These are phyloP conservation scores for Penicillium decumbens DNA, from an alignment of 2,329 filamentous ascomycete genomes.

Conservation along the genomic window DNA sequence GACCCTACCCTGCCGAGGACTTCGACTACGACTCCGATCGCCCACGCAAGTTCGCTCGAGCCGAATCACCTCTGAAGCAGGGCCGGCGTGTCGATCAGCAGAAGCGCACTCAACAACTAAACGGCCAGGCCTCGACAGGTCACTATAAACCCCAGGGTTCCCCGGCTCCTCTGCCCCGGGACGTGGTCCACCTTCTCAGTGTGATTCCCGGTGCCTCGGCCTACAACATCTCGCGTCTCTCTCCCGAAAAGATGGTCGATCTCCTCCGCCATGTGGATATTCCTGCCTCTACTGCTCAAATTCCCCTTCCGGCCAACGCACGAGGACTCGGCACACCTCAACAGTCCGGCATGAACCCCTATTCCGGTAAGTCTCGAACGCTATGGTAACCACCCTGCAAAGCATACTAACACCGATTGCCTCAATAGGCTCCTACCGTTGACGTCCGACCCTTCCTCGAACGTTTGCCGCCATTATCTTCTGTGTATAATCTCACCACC, in stretches of 20 bases:
- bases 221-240: conserved; percentile 69
- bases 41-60: conserved; percentile 79
- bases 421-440: conserved; percentile 19
- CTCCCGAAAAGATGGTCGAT: conserved; percentile 64
- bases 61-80: conserved; percentile 89
- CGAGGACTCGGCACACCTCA: conserved; percentile 29
- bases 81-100: conserved; percentile 79
- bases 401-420: neutral
- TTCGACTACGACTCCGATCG: conserved; percentile 65
- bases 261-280: conserved; percentile 66
- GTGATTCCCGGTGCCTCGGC: conserved; percentile 69
- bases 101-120: conserved; percentile 43
- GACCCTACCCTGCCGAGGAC: conserved; percentile 64
- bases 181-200: conserved; percentile 59
- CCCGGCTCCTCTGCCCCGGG: conserved; percentile 67
- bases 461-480: neutral
- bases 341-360: conserved; percentile 26
- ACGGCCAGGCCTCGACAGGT: conserved; percentile 22
- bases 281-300: conserved; percentile 49
- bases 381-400: neutral
- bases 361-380: conserved; percentile 29
- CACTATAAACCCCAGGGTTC: conserved; percentile 50
- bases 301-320: conserved; percentile 33
- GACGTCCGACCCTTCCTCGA: neutral
- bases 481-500: conserved; percentile 10